These are phyloP conservation scores for Trametes maxima DNA, from an alignment of 768 basidiomycete genomes.

Conservation along the genomic window DNA sequence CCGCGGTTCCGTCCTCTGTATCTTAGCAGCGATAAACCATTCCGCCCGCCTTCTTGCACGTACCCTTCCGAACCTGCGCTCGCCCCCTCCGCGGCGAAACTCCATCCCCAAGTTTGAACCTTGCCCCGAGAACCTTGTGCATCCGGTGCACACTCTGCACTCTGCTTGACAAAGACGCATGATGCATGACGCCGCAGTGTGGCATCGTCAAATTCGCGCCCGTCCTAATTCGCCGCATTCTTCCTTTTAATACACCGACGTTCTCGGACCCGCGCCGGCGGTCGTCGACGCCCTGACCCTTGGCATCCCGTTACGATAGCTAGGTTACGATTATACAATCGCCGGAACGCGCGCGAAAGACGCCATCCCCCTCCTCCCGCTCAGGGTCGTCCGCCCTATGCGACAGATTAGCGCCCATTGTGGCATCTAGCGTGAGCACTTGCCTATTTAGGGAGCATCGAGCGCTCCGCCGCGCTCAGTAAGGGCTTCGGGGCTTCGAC, in stretches of 20 bases:
- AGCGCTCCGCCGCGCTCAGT: not conserved
- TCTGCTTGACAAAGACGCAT: not conserved
- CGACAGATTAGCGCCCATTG: conserved; percentile 10
- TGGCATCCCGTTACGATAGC: not conserved
- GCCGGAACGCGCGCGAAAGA: not conserved
- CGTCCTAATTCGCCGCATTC: not conserved
- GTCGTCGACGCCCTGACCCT: not conserved
- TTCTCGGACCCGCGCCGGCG: not conserved
- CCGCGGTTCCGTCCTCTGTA: conserved; percentile 1
- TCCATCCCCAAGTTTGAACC: conserved; percentile 1
- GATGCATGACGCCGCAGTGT: not conserved
- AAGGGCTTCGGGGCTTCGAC: not conserved
- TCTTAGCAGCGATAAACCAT: conserved; percentile 5
- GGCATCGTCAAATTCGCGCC: not conserved
- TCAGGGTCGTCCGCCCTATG: not conserved
- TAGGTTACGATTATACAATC: not conserved
- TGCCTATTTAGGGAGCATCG: not conserved
- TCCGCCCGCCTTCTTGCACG: not conserved
- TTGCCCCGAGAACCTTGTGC: not conserved
- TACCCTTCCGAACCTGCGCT: not conserved
- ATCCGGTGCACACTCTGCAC: not conserved
- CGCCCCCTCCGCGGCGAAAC: conserved; percentile 8
- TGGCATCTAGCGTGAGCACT: not conserved
- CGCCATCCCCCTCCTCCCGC: not conserved
- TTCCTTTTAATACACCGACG: not conserved